These are phyloP conservation scores for Arctostaphylos glauca DNA, from an alignment of 148 eudicot genomes.

Conservation along the genomic window DNA sequence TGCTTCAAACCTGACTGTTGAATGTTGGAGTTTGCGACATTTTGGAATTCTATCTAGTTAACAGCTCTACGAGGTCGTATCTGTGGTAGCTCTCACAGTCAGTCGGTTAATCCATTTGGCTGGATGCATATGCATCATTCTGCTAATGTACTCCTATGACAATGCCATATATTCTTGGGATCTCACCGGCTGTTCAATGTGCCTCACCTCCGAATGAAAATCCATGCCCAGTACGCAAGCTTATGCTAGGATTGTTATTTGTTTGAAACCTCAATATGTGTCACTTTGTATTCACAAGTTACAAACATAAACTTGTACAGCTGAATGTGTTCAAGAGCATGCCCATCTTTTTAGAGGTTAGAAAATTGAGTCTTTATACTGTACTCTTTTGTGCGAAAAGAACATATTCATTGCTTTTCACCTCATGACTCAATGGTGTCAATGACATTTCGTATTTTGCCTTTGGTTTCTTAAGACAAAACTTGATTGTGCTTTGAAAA, in stretches of 20 bases:
- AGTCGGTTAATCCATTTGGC: not conserved
- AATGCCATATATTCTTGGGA: not conserved
- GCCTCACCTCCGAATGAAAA: not conserved
- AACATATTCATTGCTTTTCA: not conserved
- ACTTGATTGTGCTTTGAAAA: not conserved
- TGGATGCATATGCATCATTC: not conserved
- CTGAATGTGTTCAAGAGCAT: not conserved
- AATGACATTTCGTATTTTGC: not conserved
- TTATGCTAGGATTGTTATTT: not conserved
- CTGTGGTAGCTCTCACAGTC: not conserved
- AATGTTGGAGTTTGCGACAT: not conserved
- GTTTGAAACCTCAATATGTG: not conserved
- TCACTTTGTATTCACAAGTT: not conserved
- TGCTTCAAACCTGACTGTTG: not conserved
- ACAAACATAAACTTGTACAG: not conserved
- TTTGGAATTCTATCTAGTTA: not conserved
- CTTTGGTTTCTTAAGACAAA: not conserved
- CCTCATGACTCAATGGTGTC: not conserved
- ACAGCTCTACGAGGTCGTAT: conserved; percentile 2
- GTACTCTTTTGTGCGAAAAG: not conserved
- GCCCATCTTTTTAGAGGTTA: not conserved
- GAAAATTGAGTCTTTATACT: not conserved
- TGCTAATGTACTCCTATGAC: not conserved
- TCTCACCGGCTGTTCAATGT: conserved; percentile 5
- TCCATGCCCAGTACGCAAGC: not conserved